Conservation (phyloP, 1,284 basidiomycete genomes). For the Serendipita sp. region DNA sequence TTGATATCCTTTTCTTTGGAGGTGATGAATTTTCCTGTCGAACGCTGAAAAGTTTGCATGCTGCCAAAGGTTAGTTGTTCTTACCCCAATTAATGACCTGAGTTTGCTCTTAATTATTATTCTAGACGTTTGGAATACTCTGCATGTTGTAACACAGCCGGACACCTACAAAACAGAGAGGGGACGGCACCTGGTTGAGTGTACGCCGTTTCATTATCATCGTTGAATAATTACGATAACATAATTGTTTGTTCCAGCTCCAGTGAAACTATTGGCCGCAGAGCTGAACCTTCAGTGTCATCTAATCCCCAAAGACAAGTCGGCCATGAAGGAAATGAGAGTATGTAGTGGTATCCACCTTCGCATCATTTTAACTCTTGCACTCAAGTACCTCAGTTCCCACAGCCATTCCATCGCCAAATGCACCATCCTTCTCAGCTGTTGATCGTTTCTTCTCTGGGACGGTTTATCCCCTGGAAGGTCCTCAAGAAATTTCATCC, state of each 20-base stretch:
- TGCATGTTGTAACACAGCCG: constrained; percentile 47
- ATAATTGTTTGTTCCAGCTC: constrained; percentile 28
- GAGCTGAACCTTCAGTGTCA: constrained; percentile 36
- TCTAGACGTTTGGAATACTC: constrained; percentile 45
- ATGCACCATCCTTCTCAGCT: constrained; percentile 35
- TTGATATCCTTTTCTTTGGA: constrained; percentile 52
- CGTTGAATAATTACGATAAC: not conserved
- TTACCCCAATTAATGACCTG: not conserved
- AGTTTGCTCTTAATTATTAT: constrained; percentile 6
- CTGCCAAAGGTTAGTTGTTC: constrained; percentile 23
- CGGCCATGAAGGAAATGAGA: constrained; percentile 44
- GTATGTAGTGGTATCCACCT: constrained; percentile 22
- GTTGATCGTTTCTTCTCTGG: constrained; percentile 85
- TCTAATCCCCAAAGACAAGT: constrained; percentile 40
- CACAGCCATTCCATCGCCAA: constrained; percentile 29
- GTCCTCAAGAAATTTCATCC: constrained; percentile 55
- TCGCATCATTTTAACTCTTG: constrained; percentile 4
- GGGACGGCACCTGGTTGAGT: constrained; percentile 33
- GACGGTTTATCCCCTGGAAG: constrained; percentile 62
- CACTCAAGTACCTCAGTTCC: constrained; percentile 23
- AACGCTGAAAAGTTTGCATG: constrained; percentile 38
- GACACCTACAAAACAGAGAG: constrained; percentile 42
- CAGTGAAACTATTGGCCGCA: constrained; percentile 39
- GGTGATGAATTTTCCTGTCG: constrained; percentile 59
- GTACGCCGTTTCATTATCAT: not conserved